Evolutionary conservation across 208 protist genomes (phyloP).

Genomic region (Acanthamoeba divionensis): DNA sequence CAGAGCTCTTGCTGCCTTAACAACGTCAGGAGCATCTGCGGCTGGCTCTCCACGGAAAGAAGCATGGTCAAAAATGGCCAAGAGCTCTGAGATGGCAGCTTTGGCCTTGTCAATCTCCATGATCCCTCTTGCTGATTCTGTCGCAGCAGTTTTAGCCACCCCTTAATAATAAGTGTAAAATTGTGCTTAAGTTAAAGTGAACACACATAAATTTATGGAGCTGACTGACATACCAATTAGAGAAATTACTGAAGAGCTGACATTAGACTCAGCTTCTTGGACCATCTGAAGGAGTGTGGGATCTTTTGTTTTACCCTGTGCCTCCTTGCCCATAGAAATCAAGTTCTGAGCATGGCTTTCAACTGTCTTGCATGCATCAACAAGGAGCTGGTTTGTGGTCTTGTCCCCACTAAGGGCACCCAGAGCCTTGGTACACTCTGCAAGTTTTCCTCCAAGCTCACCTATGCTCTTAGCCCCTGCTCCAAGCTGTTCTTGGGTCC

Average conservation of each 20-base stretch:
- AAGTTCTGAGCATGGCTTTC: neutral
- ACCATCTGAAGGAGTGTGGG: neutral
- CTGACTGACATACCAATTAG: too few relatives aligned
- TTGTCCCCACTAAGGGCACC: conserved; percentile 42
- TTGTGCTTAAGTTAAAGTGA: neutral
- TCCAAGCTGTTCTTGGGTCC: neutral
- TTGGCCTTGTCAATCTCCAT: conserved; percentile 50
- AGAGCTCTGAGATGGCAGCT: too few relatives aligned
- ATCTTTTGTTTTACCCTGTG: neutral
- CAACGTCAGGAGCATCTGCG: neutral
- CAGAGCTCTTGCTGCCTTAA: neutral
- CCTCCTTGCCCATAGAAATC: conserved; percentile 9
- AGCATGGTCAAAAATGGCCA: too few relatives aligned
- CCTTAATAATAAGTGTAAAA: neutral
- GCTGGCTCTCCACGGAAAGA: too few relatives aligned
- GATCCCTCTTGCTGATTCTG: neutral
- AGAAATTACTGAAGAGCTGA: too few relatives aligned
- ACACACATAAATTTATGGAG: neutral
- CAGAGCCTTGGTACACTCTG: conserved; percentile 17
- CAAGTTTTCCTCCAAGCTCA: neutral
- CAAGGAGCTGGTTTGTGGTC: neutral
- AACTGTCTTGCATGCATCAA: conserved; percentile 45
- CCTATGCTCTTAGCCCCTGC: neutral
- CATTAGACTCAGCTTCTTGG: too few relatives aligned
- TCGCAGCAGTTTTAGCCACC: neutral